phyloP scores from a whole-genome alignment of 441 rosid species.

The Populus hybrid region DNA sequence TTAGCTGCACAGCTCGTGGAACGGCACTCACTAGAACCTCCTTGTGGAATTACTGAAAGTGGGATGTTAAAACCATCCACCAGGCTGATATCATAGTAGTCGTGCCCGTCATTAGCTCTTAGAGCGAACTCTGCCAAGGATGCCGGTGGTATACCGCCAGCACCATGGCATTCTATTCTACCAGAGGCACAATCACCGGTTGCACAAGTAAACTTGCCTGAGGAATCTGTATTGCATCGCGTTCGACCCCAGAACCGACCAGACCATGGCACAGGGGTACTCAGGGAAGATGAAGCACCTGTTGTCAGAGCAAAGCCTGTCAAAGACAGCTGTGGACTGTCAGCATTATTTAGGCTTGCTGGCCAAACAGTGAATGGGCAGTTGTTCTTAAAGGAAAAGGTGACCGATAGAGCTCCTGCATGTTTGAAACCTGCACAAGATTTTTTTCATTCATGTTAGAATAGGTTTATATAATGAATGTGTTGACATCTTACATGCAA shows the following conservation, averaged over 20 bases:
- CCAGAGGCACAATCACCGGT: constrained; percentile 35
- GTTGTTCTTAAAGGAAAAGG: background rate
- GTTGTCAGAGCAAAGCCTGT: background rate
- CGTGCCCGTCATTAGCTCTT: background rate
- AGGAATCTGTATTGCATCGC: constrained; percentile 15
- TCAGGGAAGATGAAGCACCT: background rate
- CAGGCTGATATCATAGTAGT: constrained; percentile 32
- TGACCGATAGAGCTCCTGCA: background rate
- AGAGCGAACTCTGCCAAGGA: constrained; percentile 29
- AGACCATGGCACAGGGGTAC: constrained; percentile 11
- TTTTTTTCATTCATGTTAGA: background rate
- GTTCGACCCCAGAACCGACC: constrained; percentile 31
- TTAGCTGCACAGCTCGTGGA: constrained; percentile 12
- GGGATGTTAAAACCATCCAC: constrained; percentile 40
- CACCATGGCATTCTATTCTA: constrained; percentile 1
- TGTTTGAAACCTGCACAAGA: background rate
- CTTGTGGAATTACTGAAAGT: constrained; percentile 19
- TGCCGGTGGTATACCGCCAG: constrained; percentile 23
- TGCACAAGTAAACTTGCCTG: constrained; percentile 25
- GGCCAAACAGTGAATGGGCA: background rate
- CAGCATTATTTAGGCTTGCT: background rate
- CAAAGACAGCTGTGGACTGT: background rate
- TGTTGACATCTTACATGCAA: background rate
- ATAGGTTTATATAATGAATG: background rate
- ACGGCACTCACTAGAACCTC: constrained; percentile 15